A percentile compares a stretch with the other conserved stretches of the same genome.
Evolutionary conservation across 2,329 filamentous ascomycete species (phyloP).

Genomic region (Colletotrichum higginsianum): DNA sequence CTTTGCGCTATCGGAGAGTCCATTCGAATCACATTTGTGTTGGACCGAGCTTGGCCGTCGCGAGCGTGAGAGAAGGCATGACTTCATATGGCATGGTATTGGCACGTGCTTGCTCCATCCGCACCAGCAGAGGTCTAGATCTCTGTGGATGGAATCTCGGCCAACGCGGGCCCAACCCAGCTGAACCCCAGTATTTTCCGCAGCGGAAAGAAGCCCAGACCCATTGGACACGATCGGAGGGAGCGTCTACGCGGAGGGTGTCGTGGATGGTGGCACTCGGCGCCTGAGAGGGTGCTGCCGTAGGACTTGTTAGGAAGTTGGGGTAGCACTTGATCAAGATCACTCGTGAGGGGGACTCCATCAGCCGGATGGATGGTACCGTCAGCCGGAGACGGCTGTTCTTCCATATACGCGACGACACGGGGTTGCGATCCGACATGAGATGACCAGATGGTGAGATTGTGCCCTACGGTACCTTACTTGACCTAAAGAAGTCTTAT

Average conservation of each 20-base stretch:
- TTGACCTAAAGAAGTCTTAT: conserved; percentile 29
- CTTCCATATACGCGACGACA: conserved; percentile 24
- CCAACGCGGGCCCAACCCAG: conserved; percentile 23
- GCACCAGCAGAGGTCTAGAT: conserved; percentile 2
- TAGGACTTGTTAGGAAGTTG: conserved; percentile 27
- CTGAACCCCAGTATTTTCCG: conserved; percentile 30
- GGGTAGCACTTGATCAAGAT: conserved; percentile 40
- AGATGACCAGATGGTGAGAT: conserved; percentile 22
- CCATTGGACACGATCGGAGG: conserved; percentile 8
- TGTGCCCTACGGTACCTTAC: conserved; percentile 38
- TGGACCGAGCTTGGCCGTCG: conserved; percentile 21
- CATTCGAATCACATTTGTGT: not conserved
- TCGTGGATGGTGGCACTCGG: conserved; percentile 25
- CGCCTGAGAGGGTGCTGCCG: conserved; percentile 11
- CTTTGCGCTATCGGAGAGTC: not conserved
- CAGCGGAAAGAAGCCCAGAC: conserved; percentile 10
- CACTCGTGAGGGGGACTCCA: conserved; percentile 27
- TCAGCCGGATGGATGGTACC: conserved; percentile 36
- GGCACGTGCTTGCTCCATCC: conserved; percentile 21
- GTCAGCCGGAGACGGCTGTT: conserved; percentile 33
- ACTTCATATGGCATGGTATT: conserved; percentile 34
- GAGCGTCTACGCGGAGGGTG: conserved; percentile 26
- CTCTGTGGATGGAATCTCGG: conserved; percentile 17
- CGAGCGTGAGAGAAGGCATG: conserved; percentile 12
- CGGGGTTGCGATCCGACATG: conserved; percentile 15